phyloP scores from a whole-genome alignment of 2,329 filamentous ascomycete genomes.

The Laburnicola sp. region DNA sequence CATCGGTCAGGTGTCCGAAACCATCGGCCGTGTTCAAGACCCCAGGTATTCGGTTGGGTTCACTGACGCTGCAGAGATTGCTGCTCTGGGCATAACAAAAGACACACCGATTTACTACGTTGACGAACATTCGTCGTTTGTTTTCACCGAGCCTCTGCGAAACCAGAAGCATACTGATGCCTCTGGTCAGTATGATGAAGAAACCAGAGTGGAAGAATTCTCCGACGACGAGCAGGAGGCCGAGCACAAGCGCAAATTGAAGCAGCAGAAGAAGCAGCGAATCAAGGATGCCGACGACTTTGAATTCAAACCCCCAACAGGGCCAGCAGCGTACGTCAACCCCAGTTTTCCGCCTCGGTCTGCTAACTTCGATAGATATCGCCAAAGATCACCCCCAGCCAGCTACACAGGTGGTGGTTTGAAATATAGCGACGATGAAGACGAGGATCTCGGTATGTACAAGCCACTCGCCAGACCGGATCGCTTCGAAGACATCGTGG shows the following conservation, averaged over 20 bases:
- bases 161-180: conserved; percentile 86
- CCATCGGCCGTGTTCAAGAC: conserved; percentile 80
- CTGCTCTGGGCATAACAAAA: conserved; percentile 65
- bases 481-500: conserved; percentile 51
- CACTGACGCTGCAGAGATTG: conserved; percentile 67
- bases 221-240: conserved; percentile 95
- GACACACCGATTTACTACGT: conserved; percentile 80
- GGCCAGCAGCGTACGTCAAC: conserved; percentile 3
- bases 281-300: conserved; percentile 26
- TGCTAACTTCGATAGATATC: not conserved
- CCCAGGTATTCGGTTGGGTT: conserved; percentile 86
- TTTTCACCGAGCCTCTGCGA: conserved; percentile 83
- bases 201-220: conserved; percentile 90
- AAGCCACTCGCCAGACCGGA: conserved; percentile 52
- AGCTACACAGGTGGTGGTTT: conserved; percentile 42
- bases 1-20: conserved; percentile 81
- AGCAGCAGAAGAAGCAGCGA: conserved; percentile 60
- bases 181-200: conserved; percentile 93
- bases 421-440: conserved; percentile 51
- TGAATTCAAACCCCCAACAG: conserved; percentile 25
- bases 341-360: conserved; percentile 13
- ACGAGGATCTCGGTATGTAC: conserved; percentile 52
- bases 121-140: conserved; percentile 74
- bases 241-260: conserved; percentile 64
- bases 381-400: conserved; percentile 19